Evolutionary conservation across 495 filamentous ascomycete species (phyloP).

Genomic region (Penicillium flavigenum): DNA sequence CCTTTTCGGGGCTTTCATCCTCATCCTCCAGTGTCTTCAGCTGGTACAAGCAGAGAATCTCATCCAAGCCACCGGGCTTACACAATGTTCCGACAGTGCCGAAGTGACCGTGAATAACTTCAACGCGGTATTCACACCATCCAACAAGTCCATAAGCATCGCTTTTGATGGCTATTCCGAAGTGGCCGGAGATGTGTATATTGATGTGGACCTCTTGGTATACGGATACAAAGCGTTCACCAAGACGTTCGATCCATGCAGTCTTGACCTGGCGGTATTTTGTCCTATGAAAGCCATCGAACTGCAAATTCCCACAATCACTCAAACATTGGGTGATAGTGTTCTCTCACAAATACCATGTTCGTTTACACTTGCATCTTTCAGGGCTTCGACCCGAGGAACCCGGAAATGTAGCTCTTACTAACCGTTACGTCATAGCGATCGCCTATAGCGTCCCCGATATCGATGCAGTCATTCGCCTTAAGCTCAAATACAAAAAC

Average conservation of each 20-base stretch:
- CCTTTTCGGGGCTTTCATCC: conserved; percentile 3
- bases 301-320: conserved; percentile 17
- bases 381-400: neutral
- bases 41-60: conserved; percentile 54
- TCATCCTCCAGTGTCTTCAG: conserved; percentile 13
- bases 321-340: neutral
- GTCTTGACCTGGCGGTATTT: conserved; percentile 58
- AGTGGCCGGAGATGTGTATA: conserved; percentile 70
- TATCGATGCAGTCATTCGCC: conserved; percentile 77
- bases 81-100: conserved; percentile 63
- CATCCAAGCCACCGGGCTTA: conserved; percentile 64
- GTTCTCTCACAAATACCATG: conserved; percentile 7
- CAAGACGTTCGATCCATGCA: conserved; percentile 69
- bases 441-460: conserved; percentile 91
- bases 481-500: conserved; percentile 69
- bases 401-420: neutral
- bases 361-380: neutral
- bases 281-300: conserved; percentile 69
- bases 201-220: conserved; percentile 65
- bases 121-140: conserved; percentile 66
- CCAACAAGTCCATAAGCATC: conserved; percentile 61
- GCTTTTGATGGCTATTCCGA: conserved; percentile 70
- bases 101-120: conserved; percentile 69
- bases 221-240: conserved; percentile 69
- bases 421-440: conserved; percentile 30